These are phyloP conservation scores for Apiospora pterosperma DNA, from an alignment of 2,329 filamentous ascomycete species.

Conservation along the genomic window DNA sequence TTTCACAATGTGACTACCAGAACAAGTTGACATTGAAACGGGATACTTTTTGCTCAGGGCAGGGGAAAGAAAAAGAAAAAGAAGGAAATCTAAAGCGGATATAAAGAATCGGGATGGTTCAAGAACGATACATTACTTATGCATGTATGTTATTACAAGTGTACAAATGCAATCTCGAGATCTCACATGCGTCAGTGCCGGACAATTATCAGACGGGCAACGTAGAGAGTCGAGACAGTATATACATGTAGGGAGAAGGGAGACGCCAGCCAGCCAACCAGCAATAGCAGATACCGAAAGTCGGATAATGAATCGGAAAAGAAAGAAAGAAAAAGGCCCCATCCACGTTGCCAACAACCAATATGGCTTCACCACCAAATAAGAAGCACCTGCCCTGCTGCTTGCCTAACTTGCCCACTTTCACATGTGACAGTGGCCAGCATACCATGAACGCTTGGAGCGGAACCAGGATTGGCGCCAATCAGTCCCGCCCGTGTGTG, in stretches of 20 bases:
- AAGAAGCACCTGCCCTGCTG: not conserved
- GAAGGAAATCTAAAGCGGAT: not conserved
- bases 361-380: not conserved
- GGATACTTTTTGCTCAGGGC: not conserved
- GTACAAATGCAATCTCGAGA: not conserved
- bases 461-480: too few relatives aligned
- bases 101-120: not conserved
- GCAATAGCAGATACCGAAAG: not conserved
- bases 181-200: not conserved
- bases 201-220: not conserved
- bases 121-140: not conserved
- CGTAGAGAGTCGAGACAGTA: not conserved
- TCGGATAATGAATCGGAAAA: not conserved
- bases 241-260: not conserved
- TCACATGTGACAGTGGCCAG: constrained; percentile 7
- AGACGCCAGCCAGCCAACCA: not conserved
- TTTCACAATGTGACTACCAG: not conserved
- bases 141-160: not conserved
- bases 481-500: too few relatives aligned
- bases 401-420: constrained; percentile 5
- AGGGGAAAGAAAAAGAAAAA: not conserved
- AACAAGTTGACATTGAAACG: not conserved
- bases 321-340: not conserved
- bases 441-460: not conserved
- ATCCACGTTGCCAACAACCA: not conserved